Base-by-base conservation (phyloP, 306 rosid genomes). In the Adenanthera pavonina region DNA sequence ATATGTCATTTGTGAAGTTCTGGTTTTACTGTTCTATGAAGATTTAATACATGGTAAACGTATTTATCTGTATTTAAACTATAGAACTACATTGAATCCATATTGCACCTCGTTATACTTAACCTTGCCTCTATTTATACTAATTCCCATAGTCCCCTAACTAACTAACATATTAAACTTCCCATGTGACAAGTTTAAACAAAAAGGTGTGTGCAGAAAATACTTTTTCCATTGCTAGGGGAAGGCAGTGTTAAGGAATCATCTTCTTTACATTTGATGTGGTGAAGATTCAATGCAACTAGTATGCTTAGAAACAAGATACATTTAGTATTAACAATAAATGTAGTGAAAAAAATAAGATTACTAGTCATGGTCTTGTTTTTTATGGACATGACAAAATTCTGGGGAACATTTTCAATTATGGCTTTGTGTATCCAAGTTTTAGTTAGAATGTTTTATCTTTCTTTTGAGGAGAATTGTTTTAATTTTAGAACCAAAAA, bases 381-480 rank as follows among this genome's bases (percentile, higher is more conserved):
- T 49, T 78, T 74, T 36, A 54, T 78, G 76, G 59, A 61, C 41
- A 14, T 67, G 47, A 76, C 7, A 69, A 75, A 59, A 10, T 82
- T 69, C 56, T 79, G 67, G 8, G 69, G 51, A 49, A 43, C 34
- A 64, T 53, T 34, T 56, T 81, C 68, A 73, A 66, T 5, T 72
- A 19, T 71, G 69, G 19, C 34, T 80, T 13, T 69, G 19, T 14
- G 61, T 49, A 10, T 34, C 60, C 8, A 54, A 15, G 5, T 40
- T 46, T 38, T 48, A 47, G 35, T 46, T 66, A 35, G 46, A 40
- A 72, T 71, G 40, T 25, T 57, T 25, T 25, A 62, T 19, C 6
- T 77, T 72, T 77, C 80, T 76, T 40, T 40, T 56, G 36, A 78
- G 81, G 72, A 82, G 51, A 74, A 38, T 64, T 71, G 34, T 43